phyloP scores from a whole-genome alignment of 306 rosid species.

The Malus asiatica region DNA sequence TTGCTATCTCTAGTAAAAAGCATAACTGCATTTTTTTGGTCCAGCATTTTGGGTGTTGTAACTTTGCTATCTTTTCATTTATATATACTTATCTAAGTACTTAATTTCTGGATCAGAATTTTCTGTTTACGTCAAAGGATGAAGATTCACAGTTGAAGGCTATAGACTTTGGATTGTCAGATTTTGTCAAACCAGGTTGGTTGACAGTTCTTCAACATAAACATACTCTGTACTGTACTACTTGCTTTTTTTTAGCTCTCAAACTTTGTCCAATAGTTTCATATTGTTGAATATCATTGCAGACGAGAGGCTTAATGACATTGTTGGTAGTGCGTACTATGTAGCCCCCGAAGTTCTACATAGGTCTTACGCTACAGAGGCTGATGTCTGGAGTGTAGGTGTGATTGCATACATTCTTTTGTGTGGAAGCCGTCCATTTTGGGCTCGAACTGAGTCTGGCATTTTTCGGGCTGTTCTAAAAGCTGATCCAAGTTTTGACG shows the following conservation, averaged over 20 bases:
- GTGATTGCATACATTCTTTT: conserved; percentile 88
- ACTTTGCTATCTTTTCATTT: conserved; percentile 8
- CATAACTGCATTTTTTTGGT: neutral
- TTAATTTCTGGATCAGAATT: conserved; percentile 61
- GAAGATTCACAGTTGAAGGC: conserved; percentile 89
- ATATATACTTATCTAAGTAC: conserved; percentile 17
- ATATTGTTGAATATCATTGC: conserved; percentile 29
- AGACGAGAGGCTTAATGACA: conserved; percentile 92
- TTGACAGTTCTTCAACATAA: neutral
- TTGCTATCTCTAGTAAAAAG: neutral
- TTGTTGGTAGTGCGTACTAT: conserved; percentile 98
- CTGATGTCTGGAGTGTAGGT: conserved; percentile 92
- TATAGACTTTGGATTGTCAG: conserved; percentile 94
- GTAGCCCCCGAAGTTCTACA: conserved; percentile 97
- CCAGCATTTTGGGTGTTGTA: conserved; percentile 2
- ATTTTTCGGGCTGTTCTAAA: conserved; percentile 82
- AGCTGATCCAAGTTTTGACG: conserved; percentile 84
- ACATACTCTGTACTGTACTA: neutral
- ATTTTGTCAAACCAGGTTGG: conserved; percentile 83
- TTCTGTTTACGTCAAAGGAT: conserved; percentile 65
- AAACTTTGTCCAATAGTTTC: conserved; percentile 5
- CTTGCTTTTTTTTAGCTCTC: neutral
- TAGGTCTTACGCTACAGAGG: conserved; percentile 82
- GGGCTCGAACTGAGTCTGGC: conserved; percentile 96
- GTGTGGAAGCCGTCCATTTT: conserved; percentile 97